These are phyloP conservation scores for Phytophthora melonis DNA, from an alignment of 352 stramenopile genomes.

Conservation along the genomic window DNA sequence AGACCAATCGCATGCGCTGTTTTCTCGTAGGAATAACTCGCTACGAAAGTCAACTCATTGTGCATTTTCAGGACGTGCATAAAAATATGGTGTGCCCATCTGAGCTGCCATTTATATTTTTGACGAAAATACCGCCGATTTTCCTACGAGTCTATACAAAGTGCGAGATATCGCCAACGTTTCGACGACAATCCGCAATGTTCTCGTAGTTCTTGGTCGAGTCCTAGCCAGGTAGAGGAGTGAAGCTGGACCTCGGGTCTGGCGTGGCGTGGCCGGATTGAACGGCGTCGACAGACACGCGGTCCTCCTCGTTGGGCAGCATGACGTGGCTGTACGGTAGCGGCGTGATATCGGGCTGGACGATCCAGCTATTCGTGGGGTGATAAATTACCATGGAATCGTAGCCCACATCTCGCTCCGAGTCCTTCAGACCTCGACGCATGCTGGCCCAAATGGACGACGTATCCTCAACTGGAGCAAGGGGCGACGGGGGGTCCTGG, in stretches of 20 bases:
- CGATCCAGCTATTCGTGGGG: slow-evolving; percentile 16
- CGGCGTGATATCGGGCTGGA: slow-evolving; percentile 16
- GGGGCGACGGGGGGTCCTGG: slow-evolving; percentile 1
- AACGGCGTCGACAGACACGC: slow-evolving; percentile 20
- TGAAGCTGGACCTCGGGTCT: slow-evolving; percentile 6
- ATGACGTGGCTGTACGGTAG: slow-evolving; percentile 23
- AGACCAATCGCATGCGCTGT: too few species aligned
- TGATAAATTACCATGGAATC: slow-evolving; percentile 25
- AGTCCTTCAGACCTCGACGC: slow-evolving; percentile 16
- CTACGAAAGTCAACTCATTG: too few species aligned
- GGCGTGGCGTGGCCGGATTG: slow-evolving; percentile 23
- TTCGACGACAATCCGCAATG: too few species aligned
- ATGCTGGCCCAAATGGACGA: slow-evolving; percentile 29
- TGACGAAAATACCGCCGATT: too few species aligned
- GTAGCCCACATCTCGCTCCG: slow-evolving; percentile 15
- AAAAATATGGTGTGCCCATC: too few species aligned
- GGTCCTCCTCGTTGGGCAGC: slow-evolving; percentile 19
- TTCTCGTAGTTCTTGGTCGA: slow-evolving; percentile 44
- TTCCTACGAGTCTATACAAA: too few species aligned
- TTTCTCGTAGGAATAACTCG: too few species aligned
- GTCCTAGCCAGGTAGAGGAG: slow-evolving; percentile 2
- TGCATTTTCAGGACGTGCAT: too few species aligned
- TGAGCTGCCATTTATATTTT: too few species aligned
- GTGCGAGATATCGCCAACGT: too few species aligned
- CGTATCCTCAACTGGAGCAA: slow-evolving; percentile 26